Percentiles rank a stretch among this genome's conserved stretches.
These are phyloP conservation scores for Amanita molliuscula DNA, from an alignment of 768 basidiomycete genomes.

Conservation along the genomic window DNA sequence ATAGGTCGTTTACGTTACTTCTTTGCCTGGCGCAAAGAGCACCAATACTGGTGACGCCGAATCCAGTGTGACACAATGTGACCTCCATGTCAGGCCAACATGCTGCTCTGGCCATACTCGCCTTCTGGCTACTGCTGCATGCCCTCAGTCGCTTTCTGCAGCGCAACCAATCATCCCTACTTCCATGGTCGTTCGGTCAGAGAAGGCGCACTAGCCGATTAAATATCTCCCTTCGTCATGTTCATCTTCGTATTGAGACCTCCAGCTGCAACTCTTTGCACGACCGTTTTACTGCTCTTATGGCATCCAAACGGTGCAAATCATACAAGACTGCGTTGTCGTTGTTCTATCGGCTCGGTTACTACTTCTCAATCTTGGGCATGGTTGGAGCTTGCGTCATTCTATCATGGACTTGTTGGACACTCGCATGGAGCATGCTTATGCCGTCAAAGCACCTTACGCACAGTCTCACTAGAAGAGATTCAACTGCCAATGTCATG, in stretches of 20 bases:
- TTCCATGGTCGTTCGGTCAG: neutral
- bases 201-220: neutral
- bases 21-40: conserved; percentile 1
- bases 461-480: neutral
- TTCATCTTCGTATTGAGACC: conserved; percentile 36
- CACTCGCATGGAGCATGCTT: conserved; percentile 9
- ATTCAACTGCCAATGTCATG: neutral
- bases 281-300: conserved; percentile 25
- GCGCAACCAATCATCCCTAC: neutral
- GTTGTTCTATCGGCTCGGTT: conserved; percentile 41
- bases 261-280: conserved; percentile 39
- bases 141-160: neutral
- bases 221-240: conserved; percentile 2
- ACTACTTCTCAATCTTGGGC: conserved; percentile 32
- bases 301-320: conserved; percentile 22
- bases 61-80: conserved; percentile 1
- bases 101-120: neutral
- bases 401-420: conserved; percentile 25
- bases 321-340: conserved; percentile 18
- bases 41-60: neutral
- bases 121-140: conserved; percentile 3
- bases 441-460: neutral
- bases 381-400: conserved; percentile 32
- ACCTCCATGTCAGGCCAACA: neutral
- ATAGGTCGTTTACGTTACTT: neutral